A percentile compares a stretch with the other conserved stretches of the same genome.
These are phyloP conservation scores for Dactylellina haptotyla DNA, from an alignment of 2,329 filamentous ascomycete species.

Conservation along the genomic window DNA sequence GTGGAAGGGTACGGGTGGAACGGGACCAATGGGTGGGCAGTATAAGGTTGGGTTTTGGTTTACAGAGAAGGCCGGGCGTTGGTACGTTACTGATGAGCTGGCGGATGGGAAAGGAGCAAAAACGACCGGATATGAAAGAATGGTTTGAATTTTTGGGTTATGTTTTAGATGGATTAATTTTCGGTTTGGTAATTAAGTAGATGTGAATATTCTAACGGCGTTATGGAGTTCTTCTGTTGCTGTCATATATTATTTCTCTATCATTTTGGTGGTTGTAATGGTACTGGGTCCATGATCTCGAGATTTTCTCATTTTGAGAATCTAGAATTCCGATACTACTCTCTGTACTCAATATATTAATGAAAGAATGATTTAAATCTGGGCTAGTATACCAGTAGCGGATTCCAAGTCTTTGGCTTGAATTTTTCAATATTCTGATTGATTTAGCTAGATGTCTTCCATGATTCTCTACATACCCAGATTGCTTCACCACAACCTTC, in stretches of 20 bases:
- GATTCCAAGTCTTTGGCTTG: no score
- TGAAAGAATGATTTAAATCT: no score
- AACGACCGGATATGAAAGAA: slow-evolving; percentile 23
- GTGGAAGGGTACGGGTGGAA: slow-evolving; percentile 48
- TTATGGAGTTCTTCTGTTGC: slow-evolving; percentile 10
- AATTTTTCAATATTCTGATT: no score
- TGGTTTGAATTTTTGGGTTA: slow-evolving; percentile 7
- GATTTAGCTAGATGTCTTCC: slow-evolving; percentile 19
- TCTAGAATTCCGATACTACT: no score
- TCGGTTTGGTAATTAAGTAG: not conserved
- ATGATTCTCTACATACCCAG: slow-evolving; percentile 37
- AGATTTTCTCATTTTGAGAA: no score
- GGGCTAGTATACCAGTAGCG: no score
- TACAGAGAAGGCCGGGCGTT: slow-evolving; percentile 34
- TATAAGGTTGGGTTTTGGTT: slow-evolving; percentile 54
- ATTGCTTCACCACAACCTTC: not conserved
- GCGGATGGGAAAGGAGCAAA: slow-evolving; percentile 3
- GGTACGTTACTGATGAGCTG: slow-evolving; percentile 44
- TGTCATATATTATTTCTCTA: no score
- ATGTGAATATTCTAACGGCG: not conserved
- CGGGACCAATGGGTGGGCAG: slow-evolving; percentile 35
- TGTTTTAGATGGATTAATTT: not conserved
- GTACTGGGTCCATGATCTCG: no score
- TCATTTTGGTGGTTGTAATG: no score
- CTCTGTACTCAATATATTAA: no score